Percentiles rank a stretch among this genome's conserved stretches.
phyloP scores from a whole-genome alignment of 257 asterid genomes.

The Salvia hispanica region DNA sequence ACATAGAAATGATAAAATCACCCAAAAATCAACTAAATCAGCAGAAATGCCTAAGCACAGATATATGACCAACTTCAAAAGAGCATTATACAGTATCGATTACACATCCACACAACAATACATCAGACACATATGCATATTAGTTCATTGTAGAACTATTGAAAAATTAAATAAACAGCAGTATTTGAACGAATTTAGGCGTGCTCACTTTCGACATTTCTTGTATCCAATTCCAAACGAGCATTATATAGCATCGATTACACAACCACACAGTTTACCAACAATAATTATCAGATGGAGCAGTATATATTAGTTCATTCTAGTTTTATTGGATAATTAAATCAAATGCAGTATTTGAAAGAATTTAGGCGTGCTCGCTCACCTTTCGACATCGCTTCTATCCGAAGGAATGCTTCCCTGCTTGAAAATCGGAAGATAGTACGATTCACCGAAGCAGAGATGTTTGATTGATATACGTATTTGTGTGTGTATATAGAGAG shows the following conservation, averaged over 20 bases:
- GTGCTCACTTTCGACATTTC: slow-evolving; percentile 44
- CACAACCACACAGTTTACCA: background rate
- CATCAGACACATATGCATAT: background rate
- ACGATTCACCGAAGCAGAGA: slow-evolving; percentile 3
- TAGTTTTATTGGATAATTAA: background rate
- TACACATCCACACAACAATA: slow-evolving; percentile 7
- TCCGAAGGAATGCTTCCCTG: slow-evolving; percentile 9
- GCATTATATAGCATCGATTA: background rate
- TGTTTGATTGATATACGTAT: background rate
- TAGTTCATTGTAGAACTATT: background rate
- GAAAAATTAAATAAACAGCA: background rate
- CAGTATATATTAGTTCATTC: background rate
- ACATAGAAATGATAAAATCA: slow-evolving; percentile 11
- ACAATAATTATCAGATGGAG: background rate
- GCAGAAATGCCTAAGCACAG: slow-evolving; percentile 8
- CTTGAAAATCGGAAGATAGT: slow-evolving; percentile 26
- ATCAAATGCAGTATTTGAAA: slow-evolving; percentile 13
- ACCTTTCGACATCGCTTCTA: slow-evolving; percentile 38
- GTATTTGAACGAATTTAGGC: slow-evolving; percentile 16
- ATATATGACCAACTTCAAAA: slow-evolving; percentile 8
- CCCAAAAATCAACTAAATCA: slow-evolving; percentile 19
- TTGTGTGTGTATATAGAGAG: background rate
- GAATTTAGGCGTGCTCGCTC: slow-evolving; percentile 27
- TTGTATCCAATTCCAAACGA: slow-evolving; percentile 20
- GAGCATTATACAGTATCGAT: slow-evolving; percentile 7